phyloP scores from a whole-genome alignment of 2,329 filamentous ascomycete species.

The Truncatella angustata region DNA sequence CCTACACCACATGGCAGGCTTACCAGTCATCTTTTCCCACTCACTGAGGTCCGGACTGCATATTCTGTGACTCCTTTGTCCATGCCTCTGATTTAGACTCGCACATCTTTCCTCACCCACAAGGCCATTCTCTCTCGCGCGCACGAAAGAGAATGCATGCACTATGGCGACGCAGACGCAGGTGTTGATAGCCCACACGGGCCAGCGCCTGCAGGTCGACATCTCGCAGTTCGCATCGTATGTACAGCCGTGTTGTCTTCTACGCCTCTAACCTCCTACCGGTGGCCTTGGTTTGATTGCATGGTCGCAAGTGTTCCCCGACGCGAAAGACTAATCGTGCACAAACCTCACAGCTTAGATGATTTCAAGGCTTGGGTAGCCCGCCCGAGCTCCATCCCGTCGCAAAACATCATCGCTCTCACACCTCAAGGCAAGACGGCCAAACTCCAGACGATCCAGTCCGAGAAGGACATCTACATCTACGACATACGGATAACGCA shows the following conservation, averaged over 20 bases:
- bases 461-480: constrained; percentile 88
- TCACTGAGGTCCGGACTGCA: not conserved
- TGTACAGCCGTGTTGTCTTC: constrained; percentile 28
- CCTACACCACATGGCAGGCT: no score
- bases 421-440: constrained; percentile 82
- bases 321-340: no score
- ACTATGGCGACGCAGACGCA: constrained; percentile 75
- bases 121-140: not conserved
- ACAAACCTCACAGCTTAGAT: constrained; percentile 61
- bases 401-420: constrained; percentile 81
- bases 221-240: constrained; percentile 73
- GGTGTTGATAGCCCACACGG: constrained; percentile 90
- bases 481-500: constrained; percentile 81
- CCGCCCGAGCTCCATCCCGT: constrained; percentile 68
- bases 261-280: constrained; percentile 14
- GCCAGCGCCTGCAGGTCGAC: constrained; percentile 80
- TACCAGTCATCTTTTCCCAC: not conserved
- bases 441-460: constrained; percentile 74
- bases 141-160: constrained; percentile 25
- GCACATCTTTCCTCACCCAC: not conserved
- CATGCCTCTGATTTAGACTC: not conserved
- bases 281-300: constrained; percentile 3
- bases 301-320: no score
- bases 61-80: not conserved
- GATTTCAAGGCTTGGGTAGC: constrained; percentile 81